These are phyloP conservation scores for Alternaria rosae DNA, from an alignment of 2,329 filamentous ascomycete genomes.

Conservation along the genomic window DNA sequence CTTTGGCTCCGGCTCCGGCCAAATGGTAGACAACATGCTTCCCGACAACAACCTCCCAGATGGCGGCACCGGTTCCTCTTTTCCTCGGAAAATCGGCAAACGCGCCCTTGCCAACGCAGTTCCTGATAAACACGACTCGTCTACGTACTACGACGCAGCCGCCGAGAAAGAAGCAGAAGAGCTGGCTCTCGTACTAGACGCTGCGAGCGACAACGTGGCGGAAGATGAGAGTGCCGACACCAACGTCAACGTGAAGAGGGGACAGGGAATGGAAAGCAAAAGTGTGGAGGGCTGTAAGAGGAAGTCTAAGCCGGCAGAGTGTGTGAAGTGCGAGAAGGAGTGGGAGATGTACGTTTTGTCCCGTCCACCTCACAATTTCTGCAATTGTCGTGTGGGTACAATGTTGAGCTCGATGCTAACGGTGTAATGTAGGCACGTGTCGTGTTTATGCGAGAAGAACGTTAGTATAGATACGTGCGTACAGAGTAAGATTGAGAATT, in stretches of 20 bases:
- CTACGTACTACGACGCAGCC: background rate
- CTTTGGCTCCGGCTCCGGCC: background rate
- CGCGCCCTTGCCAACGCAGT: background rate
- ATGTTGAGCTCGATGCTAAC: background rate
- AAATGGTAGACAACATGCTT: background rate
- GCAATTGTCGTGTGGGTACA: too few relatives aligned
- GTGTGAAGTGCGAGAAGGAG: background rate
- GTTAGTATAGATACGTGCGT: background rate
- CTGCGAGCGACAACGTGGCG: background rate
- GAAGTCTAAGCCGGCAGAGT: background rate
- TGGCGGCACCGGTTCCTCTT: background rate
- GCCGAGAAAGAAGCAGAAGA: background rate
- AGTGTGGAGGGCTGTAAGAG: background rate
- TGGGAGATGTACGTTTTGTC: background rate
- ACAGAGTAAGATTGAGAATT: background rate
- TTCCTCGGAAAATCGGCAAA: background rate
- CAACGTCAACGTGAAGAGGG: background rate
- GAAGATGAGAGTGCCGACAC: background rate
- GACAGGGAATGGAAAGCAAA: background rate
- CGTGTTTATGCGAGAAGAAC: background rate
- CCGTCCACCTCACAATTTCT: too few relatives aligned
- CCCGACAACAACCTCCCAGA: background rate
- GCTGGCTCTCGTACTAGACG: background rate
- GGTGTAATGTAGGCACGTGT: background rate
- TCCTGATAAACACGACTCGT: background rate